A percentile compares a stretch with the other conserved stretches of the same genome.
phyloP scores from a whole-genome alignment of 768 basidiomycete species.

The Mycena amicta region DNA sequence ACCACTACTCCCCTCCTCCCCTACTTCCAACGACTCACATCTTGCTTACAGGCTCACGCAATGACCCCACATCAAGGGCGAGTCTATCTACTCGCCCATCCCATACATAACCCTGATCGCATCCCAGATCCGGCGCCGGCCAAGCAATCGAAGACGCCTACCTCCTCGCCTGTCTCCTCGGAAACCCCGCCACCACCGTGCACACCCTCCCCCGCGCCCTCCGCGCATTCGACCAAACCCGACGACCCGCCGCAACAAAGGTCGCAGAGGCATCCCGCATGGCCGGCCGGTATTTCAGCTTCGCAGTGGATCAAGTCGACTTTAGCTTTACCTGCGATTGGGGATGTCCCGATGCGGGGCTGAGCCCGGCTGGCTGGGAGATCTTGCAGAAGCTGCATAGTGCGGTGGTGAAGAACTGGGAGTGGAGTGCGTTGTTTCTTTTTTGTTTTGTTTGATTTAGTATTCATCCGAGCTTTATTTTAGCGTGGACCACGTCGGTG shows the following conservation, averaged over 20 bases:
- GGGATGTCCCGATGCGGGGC: constrained; percentile 7
- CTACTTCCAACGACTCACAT: constrained; percentile 24
- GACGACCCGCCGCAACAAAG: constrained; percentile 47
- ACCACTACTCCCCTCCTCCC: constrained; percentile 32
- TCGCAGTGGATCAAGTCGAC: constrained; percentile 35
- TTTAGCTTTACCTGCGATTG: constrained; percentile 4
- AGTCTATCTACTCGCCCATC: neutral
- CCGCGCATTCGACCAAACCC: constrained; percentile 50
- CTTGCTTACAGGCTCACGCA: constrained; percentile 54
- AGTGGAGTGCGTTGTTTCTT: constrained; percentile 46
- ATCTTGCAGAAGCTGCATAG: constrained; percentile 43
- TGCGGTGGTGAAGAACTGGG: constrained; percentile 54
- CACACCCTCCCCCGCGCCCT: constrained; percentile 39
- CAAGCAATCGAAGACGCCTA: constrained; percentile 63
- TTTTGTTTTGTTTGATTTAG: neutral
- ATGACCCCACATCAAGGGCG: constrained; percentile 55
- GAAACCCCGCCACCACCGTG: constrained; percentile 40
- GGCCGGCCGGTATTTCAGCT: constrained; percentile 45
- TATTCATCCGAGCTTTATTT: neutral
- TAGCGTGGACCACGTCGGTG: constrained; percentile 50
- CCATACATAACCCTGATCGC: neutral
- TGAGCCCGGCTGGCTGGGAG: constrained; percentile 16
- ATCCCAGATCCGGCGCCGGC: constrained; percentile 48
- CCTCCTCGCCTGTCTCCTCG: constrained; percentile 46
- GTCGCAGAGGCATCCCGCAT: constrained; percentile 41